Evolutionary conservation across 495 filamentous ascomycete genomes (phyloP), one percentile per base, ranked within the genome.

Genomic region (Aspergillus cavernicola): DNA sequence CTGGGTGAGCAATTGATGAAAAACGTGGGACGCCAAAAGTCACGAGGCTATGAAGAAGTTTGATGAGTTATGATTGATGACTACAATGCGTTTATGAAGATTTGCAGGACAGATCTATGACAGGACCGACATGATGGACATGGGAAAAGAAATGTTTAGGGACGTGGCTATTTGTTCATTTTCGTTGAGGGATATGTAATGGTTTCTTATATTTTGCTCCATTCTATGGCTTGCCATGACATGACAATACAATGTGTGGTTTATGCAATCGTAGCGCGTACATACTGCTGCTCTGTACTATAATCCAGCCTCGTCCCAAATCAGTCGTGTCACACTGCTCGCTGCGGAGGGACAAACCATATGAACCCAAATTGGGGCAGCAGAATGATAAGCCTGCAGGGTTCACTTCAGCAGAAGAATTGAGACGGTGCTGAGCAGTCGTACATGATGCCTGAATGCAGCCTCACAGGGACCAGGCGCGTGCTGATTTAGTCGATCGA

Each of bases 1-100:
- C n/a, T n/a, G n/a, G n/a, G n/a, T n/a, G n/a, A n/a, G n/a, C n/a
- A n/a, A n/a, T n/a, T n/a, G n/a, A n/a, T n/a, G n/a, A n/a, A n/a
- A n/a, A n/a, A n/a, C n/a, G n/a, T n/a, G n/a, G n/a, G n/a, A n/a
- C n/a, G n/a, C n/a, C n/a, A n/a, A n/a, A n/a, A n/a, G n/a, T n/a
- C n/a, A n/a, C n/a, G n/a, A n/a, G n/a, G n/a, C n/a, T n/a, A n/a
- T n/a, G n/a, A n/a, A n/a, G n/a, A n/a, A n/a, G n/a, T n/a, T n/a
- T n/a, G 11, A 59, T 50, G 52, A 49, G 20, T 22, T 40, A 56
- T 50, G 60, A 60, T 56, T 56, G 9, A 59, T 57, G 56, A 58
- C 46, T 39, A 53, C 18, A 43, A 23, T 2, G 1, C 11, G 15
- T 33, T 23, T 22, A 38, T 4, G 9, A 6, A 44, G 28, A 44